Conservation (phyloP, 768 basidiomycete genomes). For the Suillus subalutaceus region DNA sequence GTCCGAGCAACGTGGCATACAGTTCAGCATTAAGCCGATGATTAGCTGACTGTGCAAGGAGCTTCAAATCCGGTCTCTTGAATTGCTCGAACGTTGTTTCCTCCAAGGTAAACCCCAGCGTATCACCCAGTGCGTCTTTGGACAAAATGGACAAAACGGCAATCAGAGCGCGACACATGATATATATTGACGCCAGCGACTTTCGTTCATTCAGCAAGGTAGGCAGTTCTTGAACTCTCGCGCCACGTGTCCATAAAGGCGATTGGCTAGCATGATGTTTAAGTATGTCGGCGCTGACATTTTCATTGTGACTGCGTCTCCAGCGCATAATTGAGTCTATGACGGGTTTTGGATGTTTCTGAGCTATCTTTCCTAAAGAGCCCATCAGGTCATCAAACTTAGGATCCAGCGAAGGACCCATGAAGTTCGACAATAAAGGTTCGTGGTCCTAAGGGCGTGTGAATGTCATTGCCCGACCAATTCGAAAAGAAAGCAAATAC, state of each 20-base stretch:
- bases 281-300: slow-evolving; percentile 45
- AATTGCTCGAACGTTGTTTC: slow-evolving; percentile 89
- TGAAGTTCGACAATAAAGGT: slow-evolving; percentile 61
- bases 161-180: slow-evolving; percentile 87
- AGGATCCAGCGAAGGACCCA: slow-evolving; percentile 74
- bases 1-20: slow-evolving; percentile 82
- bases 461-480: not conserved
- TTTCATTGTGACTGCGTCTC: slow-evolving; percentile 75
- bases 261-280: slow-evolving; percentile 47
- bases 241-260: slow-evolving; percentile 33
- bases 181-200: slow-evolving; percentile 83
- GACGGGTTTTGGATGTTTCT: slow-evolving; percentile 81
- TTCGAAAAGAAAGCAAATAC: slow-evolving; percentile 45
- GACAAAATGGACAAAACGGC: slow-evolving; percentile 72
- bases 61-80: slow-evolving; percentile 67
- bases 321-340: slow-evolving; percentile 87
- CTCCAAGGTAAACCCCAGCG: slow-evolving; percentile 80
- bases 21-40: slow-evolving; percentile 81
- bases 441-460: slow-evolving; percentile 61
- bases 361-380: slow-evolving; percentile 84
- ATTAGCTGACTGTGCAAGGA: slow-evolving; percentile 69
- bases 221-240: slow-evolving; percentile 47
- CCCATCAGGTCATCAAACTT: slow-evolving; percentile 86
- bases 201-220: slow-evolving; percentile 69
- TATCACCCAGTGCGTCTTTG: slow-evolving; percentile 78